Base-by-base conservation (phyloP, 2,329 filamentous ascomycete species). In the Chaetomiaceae sp. region DNA sequence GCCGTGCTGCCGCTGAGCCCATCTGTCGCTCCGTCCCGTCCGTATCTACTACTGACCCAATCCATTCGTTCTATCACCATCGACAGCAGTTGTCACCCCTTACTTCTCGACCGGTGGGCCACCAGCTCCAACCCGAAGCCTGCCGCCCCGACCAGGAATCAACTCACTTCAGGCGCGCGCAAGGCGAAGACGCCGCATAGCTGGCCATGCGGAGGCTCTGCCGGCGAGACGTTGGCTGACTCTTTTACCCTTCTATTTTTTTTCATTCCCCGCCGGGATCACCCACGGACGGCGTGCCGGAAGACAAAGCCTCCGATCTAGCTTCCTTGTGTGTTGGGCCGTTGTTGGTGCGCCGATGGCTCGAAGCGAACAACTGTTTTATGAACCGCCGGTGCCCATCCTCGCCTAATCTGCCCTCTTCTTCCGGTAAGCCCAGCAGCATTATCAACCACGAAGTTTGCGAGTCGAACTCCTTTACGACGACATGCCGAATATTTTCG, bases 401-500 rank as follows among this genome's bases (percentile, higher is more conserved):
- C 34, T 43, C 40, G 27, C 40, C 45, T 46, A 11, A 9, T 14
- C 38, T 36, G 37, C 46, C 22, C 27, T 35, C 30, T 11, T 51
- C 42, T 51, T 50, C 55, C n/a, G n/a, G n/a, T n/a, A n/a, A n/a
- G n/a, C n/a, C 54, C 51, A 47, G 33, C 50, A 41, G 42, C 38
- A 46, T 24, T 18, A 20, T 32, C 42, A 38, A 45, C 32, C 7
- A 2, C 29, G 6, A 7, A 37, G 44, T 30, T 26, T 43, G 29
- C 24, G 26, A 32, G 42, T 30, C 33, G 20, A 38, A 27, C 30
- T 35, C 33, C 20, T 26, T 35, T 42, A 22, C 17, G 29, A 50
- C 47, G 71, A 70, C 65, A 70, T 67, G 55, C 57, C 58, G 51
- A 62, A 63, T 38, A 58, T 74, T 35, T 76, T 54, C 22, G 44